These are phyloP conservation scores for Xylariaceae sp. DNA, from an alignment of 2,329 filamentous ascomycete genomes.

Conservation along the genomic window DNA sequence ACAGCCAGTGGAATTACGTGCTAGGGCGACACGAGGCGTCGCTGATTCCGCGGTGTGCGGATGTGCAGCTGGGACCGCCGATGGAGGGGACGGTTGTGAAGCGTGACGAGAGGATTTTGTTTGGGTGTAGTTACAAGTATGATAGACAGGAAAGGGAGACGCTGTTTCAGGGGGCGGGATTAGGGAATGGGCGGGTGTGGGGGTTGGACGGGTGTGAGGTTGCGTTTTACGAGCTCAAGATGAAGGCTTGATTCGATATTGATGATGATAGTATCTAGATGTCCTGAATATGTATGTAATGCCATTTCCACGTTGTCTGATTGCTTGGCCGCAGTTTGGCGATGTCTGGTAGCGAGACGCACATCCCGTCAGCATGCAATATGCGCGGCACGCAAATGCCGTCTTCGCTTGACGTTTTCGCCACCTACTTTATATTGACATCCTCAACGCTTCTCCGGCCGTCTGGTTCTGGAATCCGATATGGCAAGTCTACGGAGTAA, in stretches of 20 bases:
- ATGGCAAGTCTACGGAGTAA: too few species aligned
- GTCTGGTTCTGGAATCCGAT: too few species aligned
- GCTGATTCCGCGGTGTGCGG: not conserved
- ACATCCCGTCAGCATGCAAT: too few species aligned
- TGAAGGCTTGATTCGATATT: not conserved
- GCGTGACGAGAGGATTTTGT: not conserved
- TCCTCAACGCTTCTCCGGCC: too few species aligned
- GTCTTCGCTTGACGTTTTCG: too few species aligned
- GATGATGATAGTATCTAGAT: too few species aligned
- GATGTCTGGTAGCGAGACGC: too few species aligned
- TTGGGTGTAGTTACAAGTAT: not conserved
- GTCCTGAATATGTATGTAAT: too few species aligned
- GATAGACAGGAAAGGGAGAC: not conserved
- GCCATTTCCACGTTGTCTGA: too few species aligned
- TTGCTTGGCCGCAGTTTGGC: too few species aligned
- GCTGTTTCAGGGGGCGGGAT: not conserved
- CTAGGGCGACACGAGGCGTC: not conserved
- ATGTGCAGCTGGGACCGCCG: not conserved
- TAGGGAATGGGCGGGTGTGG: not conserved
- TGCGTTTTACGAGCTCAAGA: not conserved
- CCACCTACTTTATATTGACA: too few species aligned
- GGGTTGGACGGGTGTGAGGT: not conserved
- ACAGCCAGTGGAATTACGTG: not conserved
- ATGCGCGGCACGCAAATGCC: too few species aligned
- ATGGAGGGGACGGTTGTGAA: not conserved